phyloP scores from a whole-genome alignment of 164 flowering plant species.

The Aristolochia fimbriata region DNA sequence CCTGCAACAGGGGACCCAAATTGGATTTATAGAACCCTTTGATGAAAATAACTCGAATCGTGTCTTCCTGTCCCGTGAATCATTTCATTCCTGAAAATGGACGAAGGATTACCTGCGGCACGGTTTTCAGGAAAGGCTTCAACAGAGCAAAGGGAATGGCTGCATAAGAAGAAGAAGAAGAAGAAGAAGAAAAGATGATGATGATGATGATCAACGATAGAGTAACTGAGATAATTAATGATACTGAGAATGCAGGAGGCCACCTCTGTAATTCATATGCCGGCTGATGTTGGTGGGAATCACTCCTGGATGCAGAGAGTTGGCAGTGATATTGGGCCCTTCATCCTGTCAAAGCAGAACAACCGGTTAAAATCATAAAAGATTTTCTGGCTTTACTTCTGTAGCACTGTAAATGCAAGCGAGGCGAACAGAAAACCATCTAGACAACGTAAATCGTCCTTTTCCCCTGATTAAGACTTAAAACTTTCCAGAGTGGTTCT shows the following conservation, averaged over 20 bases:
- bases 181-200: background rate
- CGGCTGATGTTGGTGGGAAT: conserved; percentile 16
- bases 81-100: background rate
- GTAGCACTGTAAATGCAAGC: too few relatives aligned
- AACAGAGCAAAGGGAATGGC: conserved; percentile 6
- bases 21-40: background rate
- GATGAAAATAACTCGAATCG: background rate
- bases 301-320: conserved; percentile 21
- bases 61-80: background rate
- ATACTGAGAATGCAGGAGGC: background rate
- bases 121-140: conserved; percentile 6
- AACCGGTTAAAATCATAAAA: background rate
- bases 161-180: background rate
- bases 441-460: too few relatives aligned
- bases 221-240: too few relatives aligned
- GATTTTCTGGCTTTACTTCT: too few relatives aligned
- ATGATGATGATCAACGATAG: too few relatives aligned
- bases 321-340: conserved; percentile 18
- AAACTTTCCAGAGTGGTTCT: too few relatives aligned
- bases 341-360: conserved; percentile 12
- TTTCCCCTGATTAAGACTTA: too few relatives aligned
- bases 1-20: conserved; percentile 9
- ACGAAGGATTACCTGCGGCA: conserved; percentile 2
- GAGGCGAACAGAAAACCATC: too few relatives aligned
- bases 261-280: conserved; percentile 4